These are phyloP conservation scores for Hirschfeldia incana DNA, from an alignment of 345 rosid species.

Conservation along the genomic window DNA sequence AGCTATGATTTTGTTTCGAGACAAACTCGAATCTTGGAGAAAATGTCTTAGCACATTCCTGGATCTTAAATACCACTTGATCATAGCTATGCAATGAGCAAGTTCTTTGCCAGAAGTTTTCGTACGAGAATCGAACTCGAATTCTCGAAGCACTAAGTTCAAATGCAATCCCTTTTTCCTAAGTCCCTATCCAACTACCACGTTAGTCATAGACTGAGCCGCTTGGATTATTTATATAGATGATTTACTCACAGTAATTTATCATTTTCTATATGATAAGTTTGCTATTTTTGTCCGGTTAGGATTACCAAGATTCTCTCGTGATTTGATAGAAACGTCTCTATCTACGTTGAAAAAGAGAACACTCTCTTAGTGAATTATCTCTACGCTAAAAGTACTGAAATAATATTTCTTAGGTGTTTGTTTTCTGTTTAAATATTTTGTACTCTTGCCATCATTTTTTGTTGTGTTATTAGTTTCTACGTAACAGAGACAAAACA, in stretches of 20 bases:
- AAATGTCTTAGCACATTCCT: neutral
- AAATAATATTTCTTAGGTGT: neutral
- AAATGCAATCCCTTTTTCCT: neutral
- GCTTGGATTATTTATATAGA: neutral
- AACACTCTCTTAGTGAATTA: neutral
- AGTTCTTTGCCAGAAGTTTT: neutral
- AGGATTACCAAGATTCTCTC: slow-evolving; percentile 17
- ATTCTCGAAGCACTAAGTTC: neutral
- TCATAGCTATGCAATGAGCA: neutral
- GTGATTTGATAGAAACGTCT: slow-evolving; percentile 16
- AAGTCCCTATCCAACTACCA: neutral
- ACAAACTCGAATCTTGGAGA: neutral
- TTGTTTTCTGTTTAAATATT: neutral
- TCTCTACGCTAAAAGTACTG: neutral
- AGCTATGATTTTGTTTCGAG: neutral
- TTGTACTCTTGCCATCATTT: neutral
- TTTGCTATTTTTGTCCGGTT: slow-evolving; percentile 12
- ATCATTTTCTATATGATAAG: neutral
- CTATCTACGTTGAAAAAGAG: slow-evolving; percentile 12
- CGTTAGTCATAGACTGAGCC: neutral
- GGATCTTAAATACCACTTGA: neutral
- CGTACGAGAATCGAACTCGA: neutral
- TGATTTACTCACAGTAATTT: neutral
- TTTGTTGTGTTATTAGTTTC: slow-evolving; percentile 17
- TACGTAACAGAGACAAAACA: slow-evolving; percentile 23